Evolutionary conservation across 345 rosid genomes (phyloP).

Genomic region (Kandelia obovata): DNA sequence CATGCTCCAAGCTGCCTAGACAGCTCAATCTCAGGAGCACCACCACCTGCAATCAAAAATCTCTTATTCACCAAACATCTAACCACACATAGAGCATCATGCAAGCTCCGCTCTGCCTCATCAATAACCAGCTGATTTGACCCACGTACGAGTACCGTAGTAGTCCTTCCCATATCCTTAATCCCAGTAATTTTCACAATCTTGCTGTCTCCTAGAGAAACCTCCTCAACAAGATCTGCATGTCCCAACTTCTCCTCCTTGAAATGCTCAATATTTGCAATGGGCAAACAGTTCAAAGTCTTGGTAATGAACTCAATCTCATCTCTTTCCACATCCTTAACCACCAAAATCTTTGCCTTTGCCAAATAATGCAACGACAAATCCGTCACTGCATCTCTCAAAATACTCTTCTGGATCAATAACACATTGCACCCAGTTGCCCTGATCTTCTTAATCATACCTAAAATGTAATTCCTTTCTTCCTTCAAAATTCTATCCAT

Average conservation of each 20-base stretch:
- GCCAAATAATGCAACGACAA: conserved; percentile 90
- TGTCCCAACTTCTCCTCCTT: conserved; percentile 82
- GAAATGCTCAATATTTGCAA: conserved; percentile 91
- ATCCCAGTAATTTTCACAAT: conserved; percentile 85
- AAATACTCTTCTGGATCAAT: conserved; percentile 92
- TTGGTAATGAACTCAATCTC: conserved; percentile 94
- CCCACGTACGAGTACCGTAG: conserved; percentile 86
- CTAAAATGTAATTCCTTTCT: conserved; percentile 91
- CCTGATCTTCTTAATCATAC: conserved; percentile 95
- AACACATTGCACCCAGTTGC: conserved; percentile 87
- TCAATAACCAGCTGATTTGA: conserved; percentile 86
- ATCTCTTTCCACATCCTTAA: conserved; percentile 94
- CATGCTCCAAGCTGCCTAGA: conserved; percentile 97
- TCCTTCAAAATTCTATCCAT: conserved; percentile 99
- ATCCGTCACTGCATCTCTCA: conserved; percentile 98
- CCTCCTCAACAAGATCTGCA: conserved; percentile 90
- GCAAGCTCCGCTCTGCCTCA: conserved; percentile 97
- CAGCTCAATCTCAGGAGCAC: conserved; percentile 96
- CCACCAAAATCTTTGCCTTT: conserved; percentile 83
- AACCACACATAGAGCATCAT: conserved; percentile 90
- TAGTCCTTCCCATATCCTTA: conserved; percentile 94
- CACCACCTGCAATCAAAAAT: conserved; percentile 98
- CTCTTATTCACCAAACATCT: conserved; percentile 88
- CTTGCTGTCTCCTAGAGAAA: conserved; percentile 89
- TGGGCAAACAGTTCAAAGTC: conserved; percentile 93